Evolutionary conservation across 768 basidiomycete genomes (phyloP).

Genomic region (Termitomyces sp.): DNA sequence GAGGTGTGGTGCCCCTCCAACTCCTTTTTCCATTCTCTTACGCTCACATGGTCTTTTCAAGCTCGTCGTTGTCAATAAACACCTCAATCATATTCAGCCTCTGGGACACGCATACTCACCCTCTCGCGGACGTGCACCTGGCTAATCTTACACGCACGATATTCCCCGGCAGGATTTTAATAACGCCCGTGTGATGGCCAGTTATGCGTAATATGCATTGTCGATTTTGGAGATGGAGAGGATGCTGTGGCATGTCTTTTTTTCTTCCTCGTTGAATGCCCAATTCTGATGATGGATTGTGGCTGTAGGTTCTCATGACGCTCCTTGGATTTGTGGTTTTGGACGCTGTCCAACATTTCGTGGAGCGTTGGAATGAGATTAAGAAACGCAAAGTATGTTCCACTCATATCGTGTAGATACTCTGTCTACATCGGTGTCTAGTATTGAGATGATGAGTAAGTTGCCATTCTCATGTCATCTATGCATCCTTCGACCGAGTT

Average conservation of each 20-base stretch:
- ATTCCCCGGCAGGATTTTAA: slow-evolving; percentile 94
- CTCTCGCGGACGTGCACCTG: too few species aligned
- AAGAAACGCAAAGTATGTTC: slow-evolving; percentile 72
- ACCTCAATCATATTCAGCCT: slow-evolving; percentile 80
- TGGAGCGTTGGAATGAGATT: slow-evolving; percentile 90
- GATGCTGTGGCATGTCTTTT: slow-evolving; percentile 85
- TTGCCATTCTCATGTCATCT: slow-evolving; percentile 10
- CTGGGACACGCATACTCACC: too few species aligned
- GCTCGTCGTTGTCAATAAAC: slow-evolving; percentile 86
- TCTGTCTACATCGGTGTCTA: too few species aligned
- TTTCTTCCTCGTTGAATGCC: background rate
- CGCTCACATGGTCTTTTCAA: too few species aligned
- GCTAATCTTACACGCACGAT: slow-evolving; percentile 79
- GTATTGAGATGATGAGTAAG: slow-evolving; percentile 51
- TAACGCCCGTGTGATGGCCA: slow-evolving; percentile 81
- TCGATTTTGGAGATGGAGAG: slow-evolving; percentile 66
- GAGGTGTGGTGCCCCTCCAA: slow-evolving; percentile 48
- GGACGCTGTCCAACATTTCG: slow-evolving; percentile 89
- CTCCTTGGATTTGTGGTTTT: slow-evolving; percentile 80
- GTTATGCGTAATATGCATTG: slow-evolving; percentile 70
- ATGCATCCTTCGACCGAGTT: slow-evolving; percentile 41
- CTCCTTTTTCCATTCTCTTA: background rate
- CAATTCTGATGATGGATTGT: background rate
- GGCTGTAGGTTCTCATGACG: slow-evolving; percentile 74
- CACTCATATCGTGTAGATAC: background rate